Percentiles rank a stretch among this genome's conserved stretches.
phyloP scores from a whole-genome alignment of 2,329 filamentous ascomycete genomes.

The Onygenales sp. region DNA sequence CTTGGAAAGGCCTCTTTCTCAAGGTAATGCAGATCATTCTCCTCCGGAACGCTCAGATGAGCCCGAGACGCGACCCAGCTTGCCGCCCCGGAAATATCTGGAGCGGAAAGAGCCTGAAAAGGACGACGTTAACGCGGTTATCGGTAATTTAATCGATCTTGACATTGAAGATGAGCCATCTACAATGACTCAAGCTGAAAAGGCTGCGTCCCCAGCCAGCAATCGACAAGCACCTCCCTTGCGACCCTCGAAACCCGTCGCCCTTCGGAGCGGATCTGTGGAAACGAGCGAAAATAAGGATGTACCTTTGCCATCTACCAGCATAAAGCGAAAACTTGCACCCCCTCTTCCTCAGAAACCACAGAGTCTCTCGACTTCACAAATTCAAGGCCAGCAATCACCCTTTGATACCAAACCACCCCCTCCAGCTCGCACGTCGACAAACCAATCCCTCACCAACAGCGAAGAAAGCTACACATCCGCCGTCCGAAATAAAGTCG shows the following conservation, averaged over 20 bases:
- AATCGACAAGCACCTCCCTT: slow-evolving; percentile 24
- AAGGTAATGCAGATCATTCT: slow-evolving; percentile 18
- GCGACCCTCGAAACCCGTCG: slow-evolving; percentile 36
- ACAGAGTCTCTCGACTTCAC: slow-evolving; percentile 3
- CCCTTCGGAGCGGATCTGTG: slow-evolving; percentile 11
- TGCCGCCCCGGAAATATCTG: slow-evolving; percentile 28
- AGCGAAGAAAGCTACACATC: slow-evolving; percentile 10
- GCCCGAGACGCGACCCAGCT: slow-evolving; percentile 23
- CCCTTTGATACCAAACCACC: background rate
- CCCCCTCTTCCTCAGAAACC: slow-evolving; percentile 11
- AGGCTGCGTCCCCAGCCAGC: slow-evolving; percentile 13
- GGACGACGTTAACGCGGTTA: slow-evolving; percentile 11
- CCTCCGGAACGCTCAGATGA: slow-evolving; percentile 19
- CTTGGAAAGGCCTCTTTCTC: slow-evolving; percentile 15
- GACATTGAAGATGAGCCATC: slow-evolving; percentile 13
- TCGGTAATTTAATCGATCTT: slow-evolving; percentile 32
- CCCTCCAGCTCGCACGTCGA: background rate
- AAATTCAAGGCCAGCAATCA: background rate
- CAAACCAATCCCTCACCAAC: background rate
- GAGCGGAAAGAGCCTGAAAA: slow-evolving; percentile 16
- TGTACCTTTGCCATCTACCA: background rate
- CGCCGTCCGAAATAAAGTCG: slow-evolving; percentile 10
- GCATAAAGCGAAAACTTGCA: slow-evolving; percentile 12
- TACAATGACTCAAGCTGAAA: slow-evolving; percentile 19
- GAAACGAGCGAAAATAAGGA: slow-evolving; percentile 4